Conservation (phyloP, 805 yeast genomes). For the Candida chilensis region DNA sequence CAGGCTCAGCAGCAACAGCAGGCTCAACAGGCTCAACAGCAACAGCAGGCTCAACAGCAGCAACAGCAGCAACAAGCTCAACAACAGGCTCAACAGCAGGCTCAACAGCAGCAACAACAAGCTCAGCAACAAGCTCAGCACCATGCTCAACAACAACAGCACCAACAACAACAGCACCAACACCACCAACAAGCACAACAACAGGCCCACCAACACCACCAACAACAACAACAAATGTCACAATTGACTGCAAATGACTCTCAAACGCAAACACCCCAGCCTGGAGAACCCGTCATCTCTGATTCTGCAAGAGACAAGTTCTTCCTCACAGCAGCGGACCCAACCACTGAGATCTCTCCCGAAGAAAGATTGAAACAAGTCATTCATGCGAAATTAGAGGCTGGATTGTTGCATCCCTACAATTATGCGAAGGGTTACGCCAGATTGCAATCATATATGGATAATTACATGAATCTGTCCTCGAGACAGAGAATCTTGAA, state of each 20-base stretch:
- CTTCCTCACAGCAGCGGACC: constrained; percentile 94
- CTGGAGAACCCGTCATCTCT: constrained; percentile 20
- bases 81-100: constrained; percentile 4
- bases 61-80: constrained; percentile 7
- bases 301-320: constrained; percentile 89
- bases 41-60: constrained; percentile 5
- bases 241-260: no score
- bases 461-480: constrained; percentile 76
- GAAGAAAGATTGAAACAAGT: constrained; percentile 91
- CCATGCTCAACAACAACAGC: background rate
- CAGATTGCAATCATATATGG: constrained; percentile 84
- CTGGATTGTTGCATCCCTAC: constrained; percentile 87
- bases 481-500: constrained; percentile 80
- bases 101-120: constrained; percentile 2
- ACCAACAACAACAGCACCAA: constrained; percentile 4
- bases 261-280: no score
- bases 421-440: constrained; percentile 93
- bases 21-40: constrained; percentile 5
- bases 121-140: constrained; percentile 1
- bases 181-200: constrained; percentile 4
- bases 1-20: constrained; percentile 4
- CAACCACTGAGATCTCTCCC: constrained; percentile 88
- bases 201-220: constrained; percentile 5
- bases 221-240: constrained; percentile 3
- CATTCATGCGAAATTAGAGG: constrained; percentile 88